phyloP scores from a whole-genome alignment of 805 yeast genomes.

The Kregervanrija delftensis region DNA sequence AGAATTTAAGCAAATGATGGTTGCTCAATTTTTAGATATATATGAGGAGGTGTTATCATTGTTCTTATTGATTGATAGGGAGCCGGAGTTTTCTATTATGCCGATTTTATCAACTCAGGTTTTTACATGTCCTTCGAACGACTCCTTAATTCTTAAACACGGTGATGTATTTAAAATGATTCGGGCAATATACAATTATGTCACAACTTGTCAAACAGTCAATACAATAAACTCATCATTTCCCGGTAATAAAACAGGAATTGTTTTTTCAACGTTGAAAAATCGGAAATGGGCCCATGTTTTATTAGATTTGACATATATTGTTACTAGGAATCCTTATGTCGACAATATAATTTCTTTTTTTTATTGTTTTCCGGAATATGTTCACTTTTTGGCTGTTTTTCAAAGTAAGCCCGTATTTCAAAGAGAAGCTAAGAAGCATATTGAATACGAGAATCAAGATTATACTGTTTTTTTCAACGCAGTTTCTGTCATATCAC shows the following conservation, averaged over 20 bases:
- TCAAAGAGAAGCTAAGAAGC: constrained; percentile 67
- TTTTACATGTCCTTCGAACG: constrained; percentile 82
- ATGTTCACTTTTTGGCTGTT: constrained; percentile 56
- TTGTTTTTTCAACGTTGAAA: constrained; percentile 38
- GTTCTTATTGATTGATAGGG: constrained; percentile 71
- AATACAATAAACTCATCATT: constrained; percentile 18
- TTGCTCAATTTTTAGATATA: constrained; percentile 76
- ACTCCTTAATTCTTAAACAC: constrained; percentile 53
- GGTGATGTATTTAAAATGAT: constrained; percentile 60
- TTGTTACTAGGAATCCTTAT: constrained; percentile 62
- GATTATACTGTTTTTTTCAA: constrained; percentile 73
- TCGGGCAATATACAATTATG: constrained; percentile 55
- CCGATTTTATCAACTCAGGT: constrained; percentile 74
- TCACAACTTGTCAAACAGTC: constrained; percentile 43
- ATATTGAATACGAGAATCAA: constrained; percentile 85
- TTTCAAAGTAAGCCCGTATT: constrained; percentile 77
- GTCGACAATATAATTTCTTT: constrained; percentile 27
- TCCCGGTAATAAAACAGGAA: constrained; percentile 33
- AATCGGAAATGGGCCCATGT: constrained; percentile 74
- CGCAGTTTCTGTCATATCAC: constrained; percentile 59
- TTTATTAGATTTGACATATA: constrained; percentile 71
- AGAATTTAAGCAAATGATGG: constrained; percentile 48
- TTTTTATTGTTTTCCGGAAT: constrained; percentile 34
- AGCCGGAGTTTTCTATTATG: constrained; percentile 77
- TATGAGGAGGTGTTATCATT: constrained; percentile 71